Conservation (phyloP, 78 protist genomes). For the Dictyostelium purpureum region DNA sequence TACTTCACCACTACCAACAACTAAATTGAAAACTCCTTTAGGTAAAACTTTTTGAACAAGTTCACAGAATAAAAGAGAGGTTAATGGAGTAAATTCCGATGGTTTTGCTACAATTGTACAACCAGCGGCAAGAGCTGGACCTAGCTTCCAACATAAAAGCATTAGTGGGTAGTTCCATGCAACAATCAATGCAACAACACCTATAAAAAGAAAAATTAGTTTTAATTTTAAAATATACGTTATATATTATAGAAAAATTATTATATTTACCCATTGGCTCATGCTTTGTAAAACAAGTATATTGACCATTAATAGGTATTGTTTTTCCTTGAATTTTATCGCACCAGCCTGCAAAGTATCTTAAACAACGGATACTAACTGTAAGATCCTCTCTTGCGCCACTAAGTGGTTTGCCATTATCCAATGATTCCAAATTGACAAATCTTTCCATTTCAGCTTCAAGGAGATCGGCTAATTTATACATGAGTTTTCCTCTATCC, state of each 20-base stretch:
- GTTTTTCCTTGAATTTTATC: conserved; percentile 78
- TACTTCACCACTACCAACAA: conserved; percentile 85
- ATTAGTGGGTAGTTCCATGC: conserved; percentile 87
- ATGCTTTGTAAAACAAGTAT: conserved; percentile 33
- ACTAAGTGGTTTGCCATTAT: conserved; percentile 71
- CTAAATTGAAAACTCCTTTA: conserved; percentile 89
- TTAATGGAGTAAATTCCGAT: conserved; percentile 90
- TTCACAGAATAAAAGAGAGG: conserved; percentile 86
- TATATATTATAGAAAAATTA: no score
- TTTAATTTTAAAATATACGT: no score
- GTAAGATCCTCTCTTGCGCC: conserved; percentile 47
- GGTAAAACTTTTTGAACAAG: conserved; percentile 91
- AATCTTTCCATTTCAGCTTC: conserved; percentile 56
- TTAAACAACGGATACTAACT: conserved; percentile 6
- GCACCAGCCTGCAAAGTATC: conserved; percentile 89
- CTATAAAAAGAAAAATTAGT: no score
- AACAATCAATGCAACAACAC: conserved; percentile 81
- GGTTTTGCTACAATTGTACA: conserved; percentile 91
- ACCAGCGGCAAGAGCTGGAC: conserved; percentile 94
- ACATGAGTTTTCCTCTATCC: conserved; percentile 34
- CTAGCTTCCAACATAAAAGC: conserved; percentile 82
- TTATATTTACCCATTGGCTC: no score
- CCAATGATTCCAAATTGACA: conserved; percentile 61
- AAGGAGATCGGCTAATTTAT: conserved; percentile 75
- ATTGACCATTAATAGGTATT: neutral